A percentile compares a stretch with the other conserved stretches of the same genome.
These are phyloP conservation scores for Penicillium arizonense DNA, from an alignment of 495 filamentous ascomycete species.

Conservation along the genomic window DNA sequence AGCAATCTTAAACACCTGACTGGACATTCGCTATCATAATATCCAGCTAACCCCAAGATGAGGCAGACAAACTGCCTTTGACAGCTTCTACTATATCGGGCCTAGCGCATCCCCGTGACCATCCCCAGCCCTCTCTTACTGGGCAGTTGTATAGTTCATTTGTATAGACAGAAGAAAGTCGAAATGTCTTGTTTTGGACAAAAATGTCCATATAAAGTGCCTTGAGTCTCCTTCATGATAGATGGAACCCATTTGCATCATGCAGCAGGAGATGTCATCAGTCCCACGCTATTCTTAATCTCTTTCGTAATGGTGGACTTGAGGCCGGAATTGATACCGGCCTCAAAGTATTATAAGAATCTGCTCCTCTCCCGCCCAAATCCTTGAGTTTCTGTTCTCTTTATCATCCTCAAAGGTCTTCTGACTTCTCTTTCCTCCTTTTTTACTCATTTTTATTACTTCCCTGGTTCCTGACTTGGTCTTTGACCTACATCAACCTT, in stretches of 20 bases:
- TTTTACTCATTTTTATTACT: slow-evolving; percentile 14
- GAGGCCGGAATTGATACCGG: slow-evolving; percentile 65
- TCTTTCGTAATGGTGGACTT: slow-evolving; percentile 33
- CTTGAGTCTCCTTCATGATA: not conserved
- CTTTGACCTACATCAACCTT: slow-evolving; percentile 23
- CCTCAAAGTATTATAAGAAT: slow-evolving; percentile 57
- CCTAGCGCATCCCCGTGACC: slow-evolving; percentile 37
- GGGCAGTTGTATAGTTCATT: slow-evolving; percentile 33
- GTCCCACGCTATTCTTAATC: slow-evolving; percentile 29
- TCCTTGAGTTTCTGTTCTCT: slow-evolving; percentile 16
- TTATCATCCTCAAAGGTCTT: slow-evolving; percentile 10
- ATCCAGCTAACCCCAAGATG: not conserved
- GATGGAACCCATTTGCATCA: not conserved
- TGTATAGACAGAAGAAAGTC: slow-evolving; percentile 10
- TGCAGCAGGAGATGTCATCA: slow-evolving; percentile 11
- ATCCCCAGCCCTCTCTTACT: slow-evolving; percentile 24
- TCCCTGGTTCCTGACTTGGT: slow-evolving; percentile 33
- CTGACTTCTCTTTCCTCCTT: slow-evolving; percentile 7
- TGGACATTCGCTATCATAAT: not conserved
- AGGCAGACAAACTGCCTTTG: not conserved
- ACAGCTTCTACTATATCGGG: slow-evolving; percentile 19
- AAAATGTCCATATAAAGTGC: not conserved
- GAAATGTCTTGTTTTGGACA: slow-evolving; percentile 4
- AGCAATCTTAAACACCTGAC: not conserved
- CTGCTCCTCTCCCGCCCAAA: slow-evolving; percentile 31